Evolutionary conservation across 768 basidiomycete species (phyloP), one percentile per base, ranked within the genome.

Genomic region (Phlebiopsis gigantea): DNA sequence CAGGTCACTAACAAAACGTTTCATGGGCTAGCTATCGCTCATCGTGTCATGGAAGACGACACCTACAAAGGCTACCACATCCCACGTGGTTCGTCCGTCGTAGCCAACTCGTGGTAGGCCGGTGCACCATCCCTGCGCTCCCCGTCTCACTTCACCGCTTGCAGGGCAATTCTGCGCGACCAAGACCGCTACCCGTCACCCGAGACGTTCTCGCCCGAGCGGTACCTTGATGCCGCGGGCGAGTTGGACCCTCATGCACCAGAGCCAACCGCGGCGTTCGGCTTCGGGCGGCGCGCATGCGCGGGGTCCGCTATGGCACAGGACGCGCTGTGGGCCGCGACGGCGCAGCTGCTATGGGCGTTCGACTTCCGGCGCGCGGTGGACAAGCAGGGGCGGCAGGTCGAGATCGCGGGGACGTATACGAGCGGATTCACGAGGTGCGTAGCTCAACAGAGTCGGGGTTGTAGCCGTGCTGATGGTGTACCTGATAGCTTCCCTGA

Each of bases 111-210:
- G 22, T 71, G 66, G 69, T 65, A 46, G 42, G 65, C 19, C 24
- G n/a, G n/a, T n/a, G n/a, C 26, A 8, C 46, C 14, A 1, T 26
- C 21, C 46, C 15, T 5, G 5, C 10, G 4, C 46, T 24, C 28
- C 58, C 47, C n/a, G 44, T 4, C 3, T 39, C 12, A 39, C 34
- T 39, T 17, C 12, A 39, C 31, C 12, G 12, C 12, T 22, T 4
- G 7, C 28, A 73, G 77, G 76, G 70, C 72, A 1, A 71, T 77
- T 49, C 69, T 72, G 1, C 74, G 70, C 41, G 65, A 79, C 43
- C 70, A 73, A 44, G 47, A 54, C 14, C 63, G 61, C 17, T 74
- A 73, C 54, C 64, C 67, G 4, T 53, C 69, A 2, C 73, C 5
- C 42, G 57, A 0, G 25, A 28, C n/a, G 8, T 75, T 74, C 61